Conservation (phyloP, 2,329 filamentous ascomycete species). For the Annulohypoxylon truncatum region DNA sequence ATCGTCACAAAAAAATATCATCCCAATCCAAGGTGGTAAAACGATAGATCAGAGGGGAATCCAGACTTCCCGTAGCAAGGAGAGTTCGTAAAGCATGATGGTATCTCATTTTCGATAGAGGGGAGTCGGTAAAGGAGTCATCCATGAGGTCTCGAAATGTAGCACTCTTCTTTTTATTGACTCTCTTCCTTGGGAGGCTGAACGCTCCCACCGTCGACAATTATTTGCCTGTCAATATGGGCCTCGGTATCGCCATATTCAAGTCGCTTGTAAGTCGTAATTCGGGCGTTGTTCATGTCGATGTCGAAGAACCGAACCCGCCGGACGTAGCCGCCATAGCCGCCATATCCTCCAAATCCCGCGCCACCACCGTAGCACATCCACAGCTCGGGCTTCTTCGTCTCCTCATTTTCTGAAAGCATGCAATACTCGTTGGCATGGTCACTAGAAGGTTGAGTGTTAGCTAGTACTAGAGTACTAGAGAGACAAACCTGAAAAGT, state of each 20-base stretch:
- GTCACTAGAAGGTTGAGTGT: constrained; percentile 65
- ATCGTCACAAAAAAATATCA: neutral
- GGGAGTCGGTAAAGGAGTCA: neutral
- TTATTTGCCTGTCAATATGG: constrained; percentile 72
- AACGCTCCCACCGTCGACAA: constrained; percentile 70
- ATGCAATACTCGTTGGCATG: constrained; percentile 98
- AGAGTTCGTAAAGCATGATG: constrained; percentile 13
- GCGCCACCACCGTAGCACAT: constrained; percentile 97
- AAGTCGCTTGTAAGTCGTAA: constrained; percentile 91
- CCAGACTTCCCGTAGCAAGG: constrained; percentile 16
- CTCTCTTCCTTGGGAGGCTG: constrained; percentile 37
- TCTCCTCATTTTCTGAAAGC: constrained; percentile 67
- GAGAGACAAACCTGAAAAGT: neutral
- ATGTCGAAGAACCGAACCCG: constrained; percentile 91
- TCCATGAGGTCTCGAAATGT: neutral
- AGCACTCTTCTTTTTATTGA: neutral
- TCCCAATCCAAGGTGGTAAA: constrained; percentile 23
- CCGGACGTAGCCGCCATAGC: constrained; percentile 86
- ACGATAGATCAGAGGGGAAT: constrained; percentile 8
- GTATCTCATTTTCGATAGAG: neutral
- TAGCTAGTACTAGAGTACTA: constrained; percentile 8
- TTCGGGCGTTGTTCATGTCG: constrained; percentile 88
- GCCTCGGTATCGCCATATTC: constrained; percentile 71
- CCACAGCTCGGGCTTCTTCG: constrained; percentile 79
- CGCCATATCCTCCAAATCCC: constrained; percentile 95